Conservation (phyloP, 2,329 filamentous ascomycete genomes). For the Fusarium beomiforme region DNA sequence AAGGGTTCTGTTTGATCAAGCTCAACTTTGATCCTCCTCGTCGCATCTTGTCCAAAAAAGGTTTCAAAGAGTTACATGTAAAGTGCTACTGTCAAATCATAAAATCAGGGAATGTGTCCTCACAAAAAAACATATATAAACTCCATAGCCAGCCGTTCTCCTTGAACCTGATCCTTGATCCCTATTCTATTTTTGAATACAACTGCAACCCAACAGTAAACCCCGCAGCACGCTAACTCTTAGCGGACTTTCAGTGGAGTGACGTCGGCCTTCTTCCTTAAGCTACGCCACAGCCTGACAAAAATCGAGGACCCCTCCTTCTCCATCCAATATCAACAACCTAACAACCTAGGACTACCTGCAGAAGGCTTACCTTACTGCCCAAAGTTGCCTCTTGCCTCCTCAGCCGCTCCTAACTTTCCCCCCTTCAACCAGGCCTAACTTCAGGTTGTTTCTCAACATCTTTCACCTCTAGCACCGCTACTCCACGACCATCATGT, state of each 20-base stretch:
- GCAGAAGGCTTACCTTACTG: slow-evolving; percentile 9
- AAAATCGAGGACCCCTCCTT: slow-evolving; percentile 32
- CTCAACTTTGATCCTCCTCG: not conserved
- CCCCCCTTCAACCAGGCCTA: not conserved
- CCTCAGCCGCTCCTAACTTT: not conserved
- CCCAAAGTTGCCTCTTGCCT: not conserved
- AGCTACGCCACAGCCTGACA: slow-evolving; percentile 17
- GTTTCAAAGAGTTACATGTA: too few species aligned
- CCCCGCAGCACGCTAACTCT: slow-evolving; percentile 32
- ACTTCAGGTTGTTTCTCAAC: too few species aligned
- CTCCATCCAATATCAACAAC: not conserved
- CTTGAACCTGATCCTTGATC: not conserved
- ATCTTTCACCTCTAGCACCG: not conserved
- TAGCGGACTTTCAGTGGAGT: slow-evolving; percentile 32
- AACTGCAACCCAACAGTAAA: not conserved
- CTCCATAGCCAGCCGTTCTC: not conserved
- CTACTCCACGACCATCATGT: slow-evolving; percentile 49
- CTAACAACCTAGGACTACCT: slow-evolving; percentile 1
- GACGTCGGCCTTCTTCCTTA: slow-evolving; percentile 13
- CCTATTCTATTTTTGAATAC: slow-evolving; percentile 19
- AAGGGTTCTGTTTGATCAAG: not conserved
- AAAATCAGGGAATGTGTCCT: not conserved
- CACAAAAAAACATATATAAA: not conserved
- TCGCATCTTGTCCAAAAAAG: not conserved
- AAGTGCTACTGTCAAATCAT: not conserved